These are phyloP conservation scores for Antrodiella citrinella DNA, from an alignment of 768 basidiomycete species.

Conservation along the genomic window DNA sequence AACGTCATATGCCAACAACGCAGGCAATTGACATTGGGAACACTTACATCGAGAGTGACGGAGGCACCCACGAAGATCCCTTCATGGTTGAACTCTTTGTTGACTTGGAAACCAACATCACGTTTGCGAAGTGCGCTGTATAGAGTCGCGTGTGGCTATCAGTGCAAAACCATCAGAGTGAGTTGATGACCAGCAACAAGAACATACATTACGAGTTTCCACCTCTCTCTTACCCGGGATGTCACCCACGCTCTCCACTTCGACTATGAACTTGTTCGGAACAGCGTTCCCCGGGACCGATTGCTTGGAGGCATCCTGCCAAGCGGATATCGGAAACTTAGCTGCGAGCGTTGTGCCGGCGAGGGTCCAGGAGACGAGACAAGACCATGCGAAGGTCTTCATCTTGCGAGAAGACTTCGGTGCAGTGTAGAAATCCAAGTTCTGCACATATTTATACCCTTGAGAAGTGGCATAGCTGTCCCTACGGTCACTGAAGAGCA, in stretches of 20 bases:
- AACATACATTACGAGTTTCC: constrained; percentile 12
- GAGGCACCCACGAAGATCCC: constrained; percentile 55
- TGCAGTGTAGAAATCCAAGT: background rate
- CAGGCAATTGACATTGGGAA: background rate
- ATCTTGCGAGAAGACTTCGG: background rate
- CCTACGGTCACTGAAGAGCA: no score
- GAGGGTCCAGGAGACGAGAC: background rate
- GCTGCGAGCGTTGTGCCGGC: constrained; percentile 1
- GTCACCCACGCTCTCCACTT: constrained; percentile 26
- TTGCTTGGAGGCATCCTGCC: constrained; percentile 4
- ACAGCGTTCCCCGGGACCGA: constrained; percentile 18
- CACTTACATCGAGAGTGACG: constrained; percentile 37
- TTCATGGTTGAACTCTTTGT: constrained; percentile 42
- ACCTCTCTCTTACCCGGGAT: constrained; percentile 16
- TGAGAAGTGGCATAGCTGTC: no score
- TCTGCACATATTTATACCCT: no score
- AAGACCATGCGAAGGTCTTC: constrained; percentile 6
- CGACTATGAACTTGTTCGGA: constrained; percentile 36
- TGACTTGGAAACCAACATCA: constrained; percentile 35
- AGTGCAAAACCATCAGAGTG: background rate
- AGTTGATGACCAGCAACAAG: background rate
- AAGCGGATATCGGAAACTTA: constrained; percentile 12
- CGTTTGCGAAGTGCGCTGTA: constrained; percentile 40
- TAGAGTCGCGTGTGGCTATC: constrained; percentile 41
- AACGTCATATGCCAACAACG: background rate